Conservation (phyloP, 2,329 filamentous ascomycete species). For the Tolypocladium guangdongense region DNA sequence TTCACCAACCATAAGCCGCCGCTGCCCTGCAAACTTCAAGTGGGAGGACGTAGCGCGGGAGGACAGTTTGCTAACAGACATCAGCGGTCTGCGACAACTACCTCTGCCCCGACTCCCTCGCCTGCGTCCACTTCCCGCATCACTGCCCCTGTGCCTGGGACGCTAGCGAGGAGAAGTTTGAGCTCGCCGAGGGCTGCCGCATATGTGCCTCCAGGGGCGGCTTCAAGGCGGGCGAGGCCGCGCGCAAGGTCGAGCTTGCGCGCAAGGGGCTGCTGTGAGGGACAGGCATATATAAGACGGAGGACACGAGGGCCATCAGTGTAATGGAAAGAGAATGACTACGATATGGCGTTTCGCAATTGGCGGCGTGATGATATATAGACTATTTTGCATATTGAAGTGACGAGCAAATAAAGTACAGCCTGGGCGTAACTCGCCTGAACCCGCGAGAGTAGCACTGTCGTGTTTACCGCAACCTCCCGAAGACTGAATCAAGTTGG, state of each 20-base stretch:
- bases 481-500: neutral
- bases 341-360: neutral
- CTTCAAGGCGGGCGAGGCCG: slow-evolving; percentile 59
- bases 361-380: neutral
- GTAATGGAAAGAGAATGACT: too few species aligned
- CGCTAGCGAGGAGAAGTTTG: slow-evolving; percentile 65
- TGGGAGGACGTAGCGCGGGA: neutral
- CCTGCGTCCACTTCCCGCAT: slow-evolving; percentile 92
- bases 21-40: neutral
- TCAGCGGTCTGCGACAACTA: slow-evolving; percentile 83
- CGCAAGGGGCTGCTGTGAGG: slow-evolving; percentile 70
- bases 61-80: neutral
- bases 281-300: too few species aligned
- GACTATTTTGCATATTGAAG: neutral
- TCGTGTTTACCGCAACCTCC: neutral
- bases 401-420: neutral
- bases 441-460: neutral
- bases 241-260: slow-evolving; percentile 67
- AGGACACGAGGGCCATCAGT: neutral
- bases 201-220: slow-evolving; percentile 68
- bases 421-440: neutral
- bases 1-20: neutral
- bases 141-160: slow-evolving; percentile 91
- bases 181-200: slow-evolving; percentile 58
- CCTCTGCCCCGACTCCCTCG: slow-evolving; percentile 85